Conservation (phyloP, 75 land plant species). For the Cunninghamia lanceolata region DNA sequence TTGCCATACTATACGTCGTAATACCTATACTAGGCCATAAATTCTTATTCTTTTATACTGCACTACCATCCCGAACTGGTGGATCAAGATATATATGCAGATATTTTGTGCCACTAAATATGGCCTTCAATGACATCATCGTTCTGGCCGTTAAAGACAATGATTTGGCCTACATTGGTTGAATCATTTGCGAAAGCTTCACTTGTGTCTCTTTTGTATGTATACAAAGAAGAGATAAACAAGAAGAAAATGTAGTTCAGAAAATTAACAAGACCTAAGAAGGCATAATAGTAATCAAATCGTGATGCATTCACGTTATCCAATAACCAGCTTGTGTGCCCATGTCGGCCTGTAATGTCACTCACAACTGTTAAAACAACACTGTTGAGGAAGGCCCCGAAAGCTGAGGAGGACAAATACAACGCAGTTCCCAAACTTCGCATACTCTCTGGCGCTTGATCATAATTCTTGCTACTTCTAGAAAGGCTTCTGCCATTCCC, state of each 20-base stretch:
- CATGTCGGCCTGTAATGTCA: constrained; percentile 18
- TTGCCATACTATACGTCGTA: too few relatives aligned
- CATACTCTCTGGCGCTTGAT: constrained; percentile 58
- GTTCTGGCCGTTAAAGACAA: not conserved
- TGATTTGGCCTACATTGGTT: not conserved
- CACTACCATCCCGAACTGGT: too few relatives aligned
- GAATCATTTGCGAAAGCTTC: constrained; percentile 4
- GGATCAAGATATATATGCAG: too few relatives aligned
- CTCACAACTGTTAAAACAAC: constrained; percentile 27
- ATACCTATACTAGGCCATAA: too few relatives aligned
- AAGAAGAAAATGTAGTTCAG: constrained; percentile 34
- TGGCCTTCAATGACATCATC: too few relatives aligned
- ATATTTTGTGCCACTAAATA: too few relatives aligned
- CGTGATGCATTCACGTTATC: constrained; percentile 6
- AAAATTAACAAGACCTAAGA: constrained; percentile 25
- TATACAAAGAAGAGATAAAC: constrained; percentile 20
- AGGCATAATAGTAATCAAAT: constrained; percentile 36
- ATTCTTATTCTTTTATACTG: too few relatives aligned
- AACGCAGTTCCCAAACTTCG: constrained; percentile 27
- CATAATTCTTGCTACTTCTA: constrained; percentile 53
- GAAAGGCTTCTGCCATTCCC: constrained; percentile 32
- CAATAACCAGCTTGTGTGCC: not conserved
- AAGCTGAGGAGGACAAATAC: constrained; percentile 12
- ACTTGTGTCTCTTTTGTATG: constrained; percentile 23
- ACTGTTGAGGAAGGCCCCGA: constrained; percentile 34